Evolutionary conservation across 2,329 filamentous ascomycete species (phyloP), one percentile per base, ranked within the genome.

Genomic region (Fusarium decemcellulare): DNA sequence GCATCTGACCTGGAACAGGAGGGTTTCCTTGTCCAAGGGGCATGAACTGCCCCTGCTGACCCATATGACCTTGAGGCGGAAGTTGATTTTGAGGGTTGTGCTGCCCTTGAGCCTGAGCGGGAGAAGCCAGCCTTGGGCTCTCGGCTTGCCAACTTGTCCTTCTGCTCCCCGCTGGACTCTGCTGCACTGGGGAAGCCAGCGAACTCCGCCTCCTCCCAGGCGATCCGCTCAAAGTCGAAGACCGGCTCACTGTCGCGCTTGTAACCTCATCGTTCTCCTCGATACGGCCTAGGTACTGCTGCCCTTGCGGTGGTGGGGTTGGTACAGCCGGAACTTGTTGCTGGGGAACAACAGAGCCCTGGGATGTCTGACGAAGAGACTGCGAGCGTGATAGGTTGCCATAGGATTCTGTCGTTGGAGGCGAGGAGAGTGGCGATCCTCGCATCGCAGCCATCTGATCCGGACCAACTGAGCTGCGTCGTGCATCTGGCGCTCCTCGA

Each of bases 251-350:
- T 4, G 63, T 58, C 27, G 46, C n/a, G 15, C 61, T 46, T 3
- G 63, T n/a, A 11, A 54, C 60, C 48, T 75, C 74, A 3, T 75
- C 72, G 3, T 72, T 65, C 52, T 77, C 75, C 36, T 75, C 73
- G 12, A 76, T 77, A 8, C 73, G 68, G 5, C 58, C 61, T 0
- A 76, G 57, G n/a, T 57, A 47, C 36, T 68, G 70, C 42, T 68
- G 67, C 18, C 55, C 61, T 12, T 70, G 71, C 3, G 64, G 53
- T 23, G 70, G 59, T 5, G 67, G 66, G 8, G 62, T 54, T 30
- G 61, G 59, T 5, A 34, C 54, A 7, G 44, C 10, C 4, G 53
- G 46, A 27, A 51, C 34, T 14, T 67, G 69, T 18, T 36, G 57
- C 27, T 72, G 71, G 5, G 57, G 34, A 2, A 30, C 40, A 6